Conservation (phyloP, 192 early-diverging fungal genomes). For the Phlyctochytrium bullatum region DNA sequence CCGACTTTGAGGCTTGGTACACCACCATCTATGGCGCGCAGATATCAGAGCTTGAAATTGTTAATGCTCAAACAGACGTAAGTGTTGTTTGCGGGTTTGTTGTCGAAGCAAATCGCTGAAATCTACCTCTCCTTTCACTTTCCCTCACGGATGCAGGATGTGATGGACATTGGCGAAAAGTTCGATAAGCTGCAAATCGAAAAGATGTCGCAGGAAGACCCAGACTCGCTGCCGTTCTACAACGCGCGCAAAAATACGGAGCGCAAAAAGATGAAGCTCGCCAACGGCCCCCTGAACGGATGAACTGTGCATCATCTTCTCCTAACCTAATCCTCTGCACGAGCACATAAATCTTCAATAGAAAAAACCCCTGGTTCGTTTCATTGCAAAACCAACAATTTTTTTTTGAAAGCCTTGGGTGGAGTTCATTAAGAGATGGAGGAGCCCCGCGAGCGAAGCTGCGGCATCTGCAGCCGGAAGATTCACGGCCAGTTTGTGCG, state of each 20-base stretch:
- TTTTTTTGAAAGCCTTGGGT: not conserved
- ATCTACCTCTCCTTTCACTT: too few species aligned
- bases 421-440: too few species aligned
- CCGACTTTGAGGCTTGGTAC: conserved; percentile 61
- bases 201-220: conserved; percentile 57
- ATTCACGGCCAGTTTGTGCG: conserved; percentile 86
- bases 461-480: conserved; percentile 64
- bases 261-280: conserved; percentile 27
- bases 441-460: conserved; percentile 30
- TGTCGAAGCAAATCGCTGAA: too few species aligned
- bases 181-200: conserved; percentile 59
- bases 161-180: conserved; percentile 62
- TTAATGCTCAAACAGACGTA: not conserved
- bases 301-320: too few species aligned
- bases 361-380: too few species aligned
- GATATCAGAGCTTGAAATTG: conserved; percentile 21
- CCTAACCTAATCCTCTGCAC: too few species aligned
- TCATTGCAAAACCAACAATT: not conserved
- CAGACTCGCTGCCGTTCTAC: conserved; percentile 56
- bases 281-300: too few species aligned
- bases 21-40: conserved; percentile 45
- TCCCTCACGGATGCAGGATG: conserved; percentile 30
- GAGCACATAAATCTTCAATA: too few species aligned
- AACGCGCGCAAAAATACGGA: conserved; percentile 56
- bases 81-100: not conserved